phyloP scores from a whole-genome alignment of 495 filamentous ascomycete species.

The Trichodelitschia bisporula region DNA sequence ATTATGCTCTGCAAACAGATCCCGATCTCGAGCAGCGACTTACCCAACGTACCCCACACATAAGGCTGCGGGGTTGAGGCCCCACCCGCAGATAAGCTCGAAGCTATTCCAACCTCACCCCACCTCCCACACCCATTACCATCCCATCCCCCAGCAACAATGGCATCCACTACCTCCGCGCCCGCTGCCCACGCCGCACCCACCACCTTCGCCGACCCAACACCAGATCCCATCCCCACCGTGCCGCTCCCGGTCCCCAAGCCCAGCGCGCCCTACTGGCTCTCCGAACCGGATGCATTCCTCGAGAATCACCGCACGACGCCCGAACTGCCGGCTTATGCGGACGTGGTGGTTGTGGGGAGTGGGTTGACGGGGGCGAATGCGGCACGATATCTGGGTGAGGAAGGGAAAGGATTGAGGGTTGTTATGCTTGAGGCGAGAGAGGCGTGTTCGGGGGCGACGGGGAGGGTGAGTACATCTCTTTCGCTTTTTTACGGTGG shows the following conservation, averaged over 20 bases:
- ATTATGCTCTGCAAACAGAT: no score
- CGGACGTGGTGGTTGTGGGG: constrained; percentile 47
- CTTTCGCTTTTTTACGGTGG: not conserved
- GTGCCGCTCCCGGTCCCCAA: constrained; percentile 22
- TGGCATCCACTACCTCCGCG: no score
- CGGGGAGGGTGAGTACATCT: constrained; percentile 32
- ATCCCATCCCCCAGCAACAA: no score
- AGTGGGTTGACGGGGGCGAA: constrained; percentile 47
- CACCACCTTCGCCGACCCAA: not conserved
- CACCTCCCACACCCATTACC: no score
- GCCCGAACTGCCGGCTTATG: constrained; percentile 25
- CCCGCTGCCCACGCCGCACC: no score
- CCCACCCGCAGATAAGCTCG: no score
- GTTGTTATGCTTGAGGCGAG: constrained; percentile 59
- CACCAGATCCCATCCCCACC: not conserved
- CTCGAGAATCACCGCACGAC: constrained; percentile 37
- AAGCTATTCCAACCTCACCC: no score
- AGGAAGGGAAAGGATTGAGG: constrained; percentile 17
- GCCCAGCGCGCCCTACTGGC: constrained; percentile 54
- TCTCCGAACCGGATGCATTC: constrained; percentile 27
- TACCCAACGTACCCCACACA: no score
- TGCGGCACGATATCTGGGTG: constrained; percentile 34
- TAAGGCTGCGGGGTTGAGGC: no score
- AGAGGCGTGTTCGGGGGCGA: constrained; percentile 58
- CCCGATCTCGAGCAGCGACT: no score